Percentiles rank a stretch among this genome's conserved stretches.
Conservation (phyloP, 2,329 filamentous ascomycete species). For the Magnaporthales sp. region DNA sequence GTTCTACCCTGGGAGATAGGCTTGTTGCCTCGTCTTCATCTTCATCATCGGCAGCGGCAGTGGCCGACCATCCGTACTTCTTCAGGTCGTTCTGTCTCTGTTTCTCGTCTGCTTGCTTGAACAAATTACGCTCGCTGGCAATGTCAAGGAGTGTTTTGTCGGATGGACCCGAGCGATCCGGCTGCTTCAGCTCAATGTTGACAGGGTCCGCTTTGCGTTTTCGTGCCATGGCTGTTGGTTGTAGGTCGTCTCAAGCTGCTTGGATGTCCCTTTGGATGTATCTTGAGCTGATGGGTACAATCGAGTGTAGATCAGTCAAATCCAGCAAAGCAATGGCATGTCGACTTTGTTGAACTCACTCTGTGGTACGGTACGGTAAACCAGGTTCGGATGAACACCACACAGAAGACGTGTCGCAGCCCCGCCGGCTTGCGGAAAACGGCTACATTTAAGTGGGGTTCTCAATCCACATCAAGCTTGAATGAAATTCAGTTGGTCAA, state of each 20-base stretch:
- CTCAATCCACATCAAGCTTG: not conserved
- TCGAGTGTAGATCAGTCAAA: no score
- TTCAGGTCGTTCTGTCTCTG: constrained; percentile 14
- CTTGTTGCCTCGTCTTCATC: constrained; percentile 19
- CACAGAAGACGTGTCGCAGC: not conserved
- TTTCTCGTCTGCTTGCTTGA: constrained; percentile 37
- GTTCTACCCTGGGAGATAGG: constrained; percentile 37
- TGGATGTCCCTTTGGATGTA: not conserved
- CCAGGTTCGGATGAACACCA: not conserved
- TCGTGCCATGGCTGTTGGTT: constrained; percentile 30
- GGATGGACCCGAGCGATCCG: constrained; percentile 53
- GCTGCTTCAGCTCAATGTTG: constrained; percentile 56
- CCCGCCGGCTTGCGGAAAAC: not conserved
- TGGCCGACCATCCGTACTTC: constrained; percentile 5
- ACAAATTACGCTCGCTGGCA: constrained; percentile 55
- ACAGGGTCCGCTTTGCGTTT: constrained; percentile 38
- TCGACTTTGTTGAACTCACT: no score
- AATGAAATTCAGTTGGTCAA: not conserved
- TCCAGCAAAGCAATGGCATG: no score
- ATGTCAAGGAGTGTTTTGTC: constrained; percentile 66
- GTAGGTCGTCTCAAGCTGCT: not conserved
- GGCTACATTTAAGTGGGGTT: not conserved
- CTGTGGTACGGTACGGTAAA: no score
- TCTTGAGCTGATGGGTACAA: not conserved
- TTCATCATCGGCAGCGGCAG: constrained; percentile 8